Percentiles rank a stretch among this genome's conserved stretches.
Conservation (phyloP, 202 grass and related monocot genomes). For the Eragrostis tef region DNA sequence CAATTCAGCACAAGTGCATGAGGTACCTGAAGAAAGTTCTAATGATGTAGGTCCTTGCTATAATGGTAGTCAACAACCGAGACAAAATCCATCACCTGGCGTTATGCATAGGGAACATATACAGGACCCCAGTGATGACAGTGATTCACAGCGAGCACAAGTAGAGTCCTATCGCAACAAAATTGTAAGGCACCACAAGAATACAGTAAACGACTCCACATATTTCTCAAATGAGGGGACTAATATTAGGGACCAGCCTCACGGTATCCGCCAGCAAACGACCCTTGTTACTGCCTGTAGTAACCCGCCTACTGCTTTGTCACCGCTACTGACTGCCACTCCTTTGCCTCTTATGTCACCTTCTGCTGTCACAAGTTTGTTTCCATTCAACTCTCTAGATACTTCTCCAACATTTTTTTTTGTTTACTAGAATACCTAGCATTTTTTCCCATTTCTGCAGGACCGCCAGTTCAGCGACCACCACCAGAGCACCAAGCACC, state of each 20-base stretch:
- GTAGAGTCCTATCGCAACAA: constrained; percentile 5
- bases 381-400: constrained; percentile 20
- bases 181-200: not conserved
- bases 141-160: constrained; percentile 9
- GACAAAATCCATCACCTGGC: not conserved
- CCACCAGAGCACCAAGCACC: not conserved
- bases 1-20: constrained; percentile 13
- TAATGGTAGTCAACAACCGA: constrained; percentile 3
- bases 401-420: not conserved
- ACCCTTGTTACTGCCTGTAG: constrained; percentile 8
- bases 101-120: constrained; percentile 20
- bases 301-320: not conserved
- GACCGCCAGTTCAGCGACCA: constrained; percentile 14
- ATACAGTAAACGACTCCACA: not conserved
- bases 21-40: constrained; percentile 26
- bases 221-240: not conserved
- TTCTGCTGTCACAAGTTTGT: constrained; percentile 37
- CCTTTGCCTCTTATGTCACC: not conserved
- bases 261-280: not conserved
- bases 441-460: constrained; percentile 5
- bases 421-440: not conserved
- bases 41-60: not conserved
- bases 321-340: not conserved
- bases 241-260: not conserved
- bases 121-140: constrained; percentile 23